A percentile compares a stretch with the other conserved stretches of the same genome.
Evolutionary conservation across 2,329 filamentous ascomycete genomes (phyloP).

Genomic region (Ampelomyces quisqualis): DNA sequence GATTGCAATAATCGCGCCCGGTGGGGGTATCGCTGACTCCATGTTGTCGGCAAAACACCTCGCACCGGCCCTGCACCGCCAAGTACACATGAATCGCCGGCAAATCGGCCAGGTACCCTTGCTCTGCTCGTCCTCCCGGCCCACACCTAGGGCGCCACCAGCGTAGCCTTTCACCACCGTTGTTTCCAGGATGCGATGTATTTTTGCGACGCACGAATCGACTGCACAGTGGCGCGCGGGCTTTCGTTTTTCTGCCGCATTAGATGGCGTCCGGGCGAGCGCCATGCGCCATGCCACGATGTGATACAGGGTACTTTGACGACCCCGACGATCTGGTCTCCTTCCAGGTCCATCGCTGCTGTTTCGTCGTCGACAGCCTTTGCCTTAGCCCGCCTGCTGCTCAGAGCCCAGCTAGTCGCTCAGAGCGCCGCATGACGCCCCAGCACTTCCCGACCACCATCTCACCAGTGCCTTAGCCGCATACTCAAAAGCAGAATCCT

Average conservation of each 20-base stretch:
- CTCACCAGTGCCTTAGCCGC: slow-evolving; percentile 41
- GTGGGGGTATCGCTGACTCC: slow-evolving; percentile 33
- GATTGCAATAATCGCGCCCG: slow-evolving; percentile 12
- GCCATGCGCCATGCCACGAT: slow-evolving; percentile 43
- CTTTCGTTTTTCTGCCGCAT: slow-evolving; percentile 34
- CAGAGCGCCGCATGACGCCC: slow-evolving; percentile 40
- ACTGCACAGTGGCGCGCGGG: slow-evolving; percentile 17
- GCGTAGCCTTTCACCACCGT: slow-evolving; percentile 21
- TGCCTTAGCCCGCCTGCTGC: slow-evolving; percentile 39
- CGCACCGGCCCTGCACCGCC: slow-evolving; percentile 29
- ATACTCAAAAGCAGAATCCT: slow-evolving; percentile 41
- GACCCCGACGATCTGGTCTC: slow-evolving; percentile 46
- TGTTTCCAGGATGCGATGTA: slow-evolving; percentile 26
- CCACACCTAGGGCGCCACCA: slow-evolving; percentile 23
- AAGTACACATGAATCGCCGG: slow-evolving; percentile 33
- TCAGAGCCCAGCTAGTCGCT: slow-evolving; percentile 35
- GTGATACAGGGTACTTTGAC: slow-evolving; percentile 44
- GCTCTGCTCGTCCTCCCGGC: too few species aligned
- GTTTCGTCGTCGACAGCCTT: slow-evolving; percentile 30
- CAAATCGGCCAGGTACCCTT: slow-evolving; percentile 33
- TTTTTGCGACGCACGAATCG: slow-evolving; percentile 27
- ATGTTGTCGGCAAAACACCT: slow-evolving; percentile 30
- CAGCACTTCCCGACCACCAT: slow-evolving; percentile 34
- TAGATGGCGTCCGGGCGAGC: slow-evolving; percentile 28
- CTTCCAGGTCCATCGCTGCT: slow-evolving; percentile 33